Base-by-base conservation (phyloP, 1,284 basidiomycete genomes). In the Cryptococcus sp. region DNA sequence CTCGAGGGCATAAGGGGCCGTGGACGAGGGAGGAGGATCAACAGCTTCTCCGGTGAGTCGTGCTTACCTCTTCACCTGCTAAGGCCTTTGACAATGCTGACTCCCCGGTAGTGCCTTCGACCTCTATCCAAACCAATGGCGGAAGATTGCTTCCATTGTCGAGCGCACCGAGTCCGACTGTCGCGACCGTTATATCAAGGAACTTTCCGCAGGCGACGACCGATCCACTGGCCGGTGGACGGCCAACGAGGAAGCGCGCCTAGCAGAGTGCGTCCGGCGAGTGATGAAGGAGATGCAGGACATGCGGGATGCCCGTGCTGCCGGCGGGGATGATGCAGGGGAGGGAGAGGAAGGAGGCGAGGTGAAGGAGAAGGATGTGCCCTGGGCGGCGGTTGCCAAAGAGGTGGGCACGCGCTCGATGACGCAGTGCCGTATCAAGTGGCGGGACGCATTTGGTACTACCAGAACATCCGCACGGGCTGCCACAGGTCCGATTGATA, bases 11-110 rank as follows among this genome's bases (percentile, higher is more conserved):
- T 21, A 71, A 76, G 61, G 73, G 73, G 4, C 40, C 53, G 23
- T 76, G 72, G 72, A 68, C 66, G 1, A 51, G 58, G 13, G 63
- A 65, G 16, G 71, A 76, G 51, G 73, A 76, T 52, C 54, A 44
- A n/a, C 61, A 57, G 33, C 56, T 76, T 23, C 49, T 64, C 5
- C 47, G 55, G 71, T 71, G 35, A 56, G 69, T 64, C 9, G 6
- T 3, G 11, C 39, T 42, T 28, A 23, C 33, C 24, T 16, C 20
- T 16, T 16, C 11, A 7, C 16, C 8, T 18, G 42, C 38, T 46
- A 5, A 16, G 24, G 23, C 23, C 24, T n/a, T n/a, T n/a, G n/a
- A n/a, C 15, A 46, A 24, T 35, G 15, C 39, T 55, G 21, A 55
- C 20, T n/a, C 3, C 50, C n/a, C 15, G 4, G 15, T 59, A 71